Percentiles rank a stretch among this genome's conserved stretches.
These are phyloP conservation scores for Cyclostephanos tholiformis DNA, from an alignment of 108 stramenopile species.

Conservation along the genomic window DNA sequence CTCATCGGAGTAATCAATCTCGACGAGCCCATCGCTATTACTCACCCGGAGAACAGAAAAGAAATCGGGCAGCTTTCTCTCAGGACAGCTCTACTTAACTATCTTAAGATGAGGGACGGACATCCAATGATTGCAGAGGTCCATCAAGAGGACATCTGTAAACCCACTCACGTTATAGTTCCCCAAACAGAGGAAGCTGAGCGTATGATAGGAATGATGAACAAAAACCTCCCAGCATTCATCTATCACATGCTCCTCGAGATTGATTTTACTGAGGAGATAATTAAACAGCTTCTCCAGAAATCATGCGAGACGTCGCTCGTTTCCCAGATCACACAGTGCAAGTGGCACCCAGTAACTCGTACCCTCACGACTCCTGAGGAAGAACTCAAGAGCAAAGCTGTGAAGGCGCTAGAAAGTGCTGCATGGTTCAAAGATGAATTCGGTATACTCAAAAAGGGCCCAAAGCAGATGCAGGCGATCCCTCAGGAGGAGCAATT, in stretches of 20 bases:
- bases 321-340: background rate
- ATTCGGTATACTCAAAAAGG: background rate
- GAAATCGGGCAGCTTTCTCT: background rate
- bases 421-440: conserved; percentile 8
- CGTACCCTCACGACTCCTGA: background rate
- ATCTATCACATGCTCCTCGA: background rate
- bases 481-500: background rate
- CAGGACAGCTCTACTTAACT: background rate
- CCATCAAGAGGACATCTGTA: background rate
- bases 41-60: background rate
- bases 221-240: background rate
- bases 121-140: background rate
- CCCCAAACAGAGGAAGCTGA: background rate
- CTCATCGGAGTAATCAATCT: background rate
- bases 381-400: background rate
- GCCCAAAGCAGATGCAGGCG: background rate
- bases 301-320: background rate
- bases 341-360: background rate
- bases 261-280: background rate
- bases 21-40: background rate
- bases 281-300: background rate
- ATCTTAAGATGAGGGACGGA: background rate
- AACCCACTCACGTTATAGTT: background rate
- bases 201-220: background rate
- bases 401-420: background rate